Percentiles rank a stretch among this genome's conserved stretches.
These are phyloP conservation scores for Agaricales sp. DNA, from an alignment of 1,284 basidiomycete species.

Conservation along the genomic window DNA sequence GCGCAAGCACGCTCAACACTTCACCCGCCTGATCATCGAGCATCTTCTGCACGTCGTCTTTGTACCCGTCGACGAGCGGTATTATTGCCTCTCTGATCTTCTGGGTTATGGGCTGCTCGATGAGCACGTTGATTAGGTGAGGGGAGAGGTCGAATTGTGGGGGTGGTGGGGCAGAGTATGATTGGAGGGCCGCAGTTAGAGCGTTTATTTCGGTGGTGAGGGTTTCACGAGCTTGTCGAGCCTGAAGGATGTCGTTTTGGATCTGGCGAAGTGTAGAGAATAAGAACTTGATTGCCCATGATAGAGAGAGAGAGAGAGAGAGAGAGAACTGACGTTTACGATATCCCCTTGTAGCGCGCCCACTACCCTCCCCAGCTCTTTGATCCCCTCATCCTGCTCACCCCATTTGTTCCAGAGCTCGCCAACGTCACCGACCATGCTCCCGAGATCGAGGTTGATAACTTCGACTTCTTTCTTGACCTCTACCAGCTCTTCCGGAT, in stretches of 20 bases:
- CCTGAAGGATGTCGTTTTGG: not conserved
- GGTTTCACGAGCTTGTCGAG: not conserved
- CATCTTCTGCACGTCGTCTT: constrained; percentile 4
- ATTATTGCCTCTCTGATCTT: not conserved
- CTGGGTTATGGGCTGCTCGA: not conserved
- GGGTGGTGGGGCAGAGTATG: not conserved
- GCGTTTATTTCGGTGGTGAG: not conserved
- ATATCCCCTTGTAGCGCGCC: not conserved
- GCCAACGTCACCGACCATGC: not conserved
- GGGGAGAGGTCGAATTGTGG: not conserved
- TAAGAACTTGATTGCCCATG: not conserved
- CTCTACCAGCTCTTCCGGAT: not conserved
- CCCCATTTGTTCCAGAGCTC: not conserved
- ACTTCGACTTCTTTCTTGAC: not conserved
- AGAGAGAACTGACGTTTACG: not conserved
- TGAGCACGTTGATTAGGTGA: not conserved
- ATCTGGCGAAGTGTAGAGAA: not conserved
- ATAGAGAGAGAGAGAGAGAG: not conserved
- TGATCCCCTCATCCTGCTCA: not conserved
- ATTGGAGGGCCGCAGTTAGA: not conserved
- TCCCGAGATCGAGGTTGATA: not conserved
- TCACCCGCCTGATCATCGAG: not conserved
- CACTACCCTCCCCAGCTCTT: not conserved
- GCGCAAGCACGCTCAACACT: constrained; percentile 8
- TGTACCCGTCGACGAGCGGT: not conserved